Conservation (phyloP, 2,329 filamentous ascomycete species). For the Aspergillus glaucus region DNA sequence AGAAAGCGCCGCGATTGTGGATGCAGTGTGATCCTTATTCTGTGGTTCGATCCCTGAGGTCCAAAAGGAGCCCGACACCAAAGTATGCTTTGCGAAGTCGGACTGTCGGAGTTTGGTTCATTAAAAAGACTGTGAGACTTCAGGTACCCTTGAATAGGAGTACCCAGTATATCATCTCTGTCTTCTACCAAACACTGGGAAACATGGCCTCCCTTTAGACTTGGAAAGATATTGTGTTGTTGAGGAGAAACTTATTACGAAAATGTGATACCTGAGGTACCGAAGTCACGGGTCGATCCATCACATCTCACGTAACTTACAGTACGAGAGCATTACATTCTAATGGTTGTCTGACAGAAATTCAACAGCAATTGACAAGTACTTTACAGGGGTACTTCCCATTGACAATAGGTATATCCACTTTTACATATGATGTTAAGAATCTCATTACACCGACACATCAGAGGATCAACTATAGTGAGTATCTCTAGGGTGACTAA, state of each 20-base stretch:
- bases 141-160: constrained; percentile 4
- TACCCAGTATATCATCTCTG: constrained; percentile 10
- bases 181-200: not conserved
- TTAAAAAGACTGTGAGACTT: not conserved
- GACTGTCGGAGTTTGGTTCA: not conserved
- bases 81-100: not conserved
- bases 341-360: no score
- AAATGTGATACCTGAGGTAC: not conserved
- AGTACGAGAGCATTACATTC: not conserved
- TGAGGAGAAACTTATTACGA: not conserved
- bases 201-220: not conserved
- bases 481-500: no score
- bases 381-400: no score
- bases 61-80: not conserved
- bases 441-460: no score
- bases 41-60: not conserved
- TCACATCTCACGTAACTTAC: not conserved
- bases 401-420: no score
- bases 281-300: not conserved
- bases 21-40: no score
- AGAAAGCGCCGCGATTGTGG: no score
- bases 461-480: no score
- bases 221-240: not conserved
- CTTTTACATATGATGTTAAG: no score
- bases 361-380: not conserved